Conservation (phyloP, 768 basidiomycete species). For the Goffeauzyma gilvescens region DNA sequence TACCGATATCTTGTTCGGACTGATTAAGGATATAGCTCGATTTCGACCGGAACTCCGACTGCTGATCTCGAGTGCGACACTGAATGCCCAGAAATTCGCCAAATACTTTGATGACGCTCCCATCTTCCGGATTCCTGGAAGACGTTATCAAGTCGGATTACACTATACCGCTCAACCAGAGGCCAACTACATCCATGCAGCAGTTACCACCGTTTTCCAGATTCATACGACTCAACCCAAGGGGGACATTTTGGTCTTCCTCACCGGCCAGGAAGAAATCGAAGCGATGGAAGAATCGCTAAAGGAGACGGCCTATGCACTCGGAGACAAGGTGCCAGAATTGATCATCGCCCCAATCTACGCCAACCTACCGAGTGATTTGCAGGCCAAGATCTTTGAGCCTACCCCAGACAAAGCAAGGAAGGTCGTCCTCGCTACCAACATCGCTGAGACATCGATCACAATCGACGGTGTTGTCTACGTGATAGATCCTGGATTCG, state of each 20-base stretch:
- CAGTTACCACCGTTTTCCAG: constrained; percentile 96
- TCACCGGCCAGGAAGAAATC: constrained; percentile 98
- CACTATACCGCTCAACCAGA: constrained; percentile 98
- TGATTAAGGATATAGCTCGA: constrained; percentile 95
- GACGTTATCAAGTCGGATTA: constrained; percentile 91
- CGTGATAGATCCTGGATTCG: constrained; percentile 97
- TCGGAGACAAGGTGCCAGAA: constrained; percentile 90
- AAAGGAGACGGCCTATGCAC: constrained; percentile 78
- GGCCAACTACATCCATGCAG: constrained; percentile 95
- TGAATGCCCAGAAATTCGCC: constrained; percentile 95
- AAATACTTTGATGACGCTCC: constrained; percentile 95
- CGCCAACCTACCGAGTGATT: constrained; percentile 94
- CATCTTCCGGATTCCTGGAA: constrained; percentile 86
- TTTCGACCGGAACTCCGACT: constrained; percentile 85
- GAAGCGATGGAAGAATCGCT: constrained; percentile 93
- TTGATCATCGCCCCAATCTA: constrained; percentile 94
- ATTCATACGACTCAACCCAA: constrained; percentile 97
- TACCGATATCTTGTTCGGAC: constrained; percentile 94
- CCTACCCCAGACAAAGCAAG: constrained; percentile 90
- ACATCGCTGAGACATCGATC: constrained; percentile 98
- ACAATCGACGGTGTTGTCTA: constrained; percentile 99
- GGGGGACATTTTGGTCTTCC: constrained; percentile 91
- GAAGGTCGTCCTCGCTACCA: constrained; percentile 94
- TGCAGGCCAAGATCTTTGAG: constrained; percentile 99
- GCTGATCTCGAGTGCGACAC: constrained; percentile 76